Evolutionary conservation across 306 rosid species (phyloP), one percentile per base, ranked within the genome.

Genomic region (Quillaja saponaria): DNA sequence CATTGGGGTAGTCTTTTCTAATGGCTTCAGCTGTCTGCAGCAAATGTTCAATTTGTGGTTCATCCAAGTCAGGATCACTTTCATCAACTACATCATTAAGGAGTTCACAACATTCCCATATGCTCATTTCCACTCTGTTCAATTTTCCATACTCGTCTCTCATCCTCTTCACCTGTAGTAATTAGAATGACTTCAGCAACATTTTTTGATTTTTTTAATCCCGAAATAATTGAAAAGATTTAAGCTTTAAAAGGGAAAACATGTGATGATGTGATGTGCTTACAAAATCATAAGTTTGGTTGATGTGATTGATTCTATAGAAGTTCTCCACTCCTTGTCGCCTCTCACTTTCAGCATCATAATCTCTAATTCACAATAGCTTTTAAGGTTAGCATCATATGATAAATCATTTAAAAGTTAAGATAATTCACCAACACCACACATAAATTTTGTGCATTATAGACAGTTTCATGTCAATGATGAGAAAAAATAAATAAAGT

Each of bases 81-180:
- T 86, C 97, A 57, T 90, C 97, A 47, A 86, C 90, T 52, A 90
- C 91, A 38, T 86, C 87, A 66, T 84, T 84, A 3, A 86, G 83
- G 34, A 84, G 86, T 65, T 90, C 97, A 73, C 91, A 86, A 55
- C 95, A 86, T 38, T 90, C 91, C 91, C 95, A 90, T 17, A 89
- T 84, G 60, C 88, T 81, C 96, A 89, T 89, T 62, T 89, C 89
- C 17, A 69, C 85, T 46, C 76, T 84, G 49, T 86, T 82, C 79
- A 89, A 21, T 64, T 80, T 82, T 4, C 87, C 73, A 64, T 89
- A 86, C 60, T 81, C 77, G 50, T 78, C 69, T 44, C 96, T 89
- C 95, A 84, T 81, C 68, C 62, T 84, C 84, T 71, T 85, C 52
- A 86, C 96, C 96, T 89, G 49, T 2, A 8, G 20, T 45, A 3